These are phyloP conservation scores for Boletus smithii DNA, from an alignment of 1,284 basidiomycete genomes.

Conservation along the genomic window DNA sequence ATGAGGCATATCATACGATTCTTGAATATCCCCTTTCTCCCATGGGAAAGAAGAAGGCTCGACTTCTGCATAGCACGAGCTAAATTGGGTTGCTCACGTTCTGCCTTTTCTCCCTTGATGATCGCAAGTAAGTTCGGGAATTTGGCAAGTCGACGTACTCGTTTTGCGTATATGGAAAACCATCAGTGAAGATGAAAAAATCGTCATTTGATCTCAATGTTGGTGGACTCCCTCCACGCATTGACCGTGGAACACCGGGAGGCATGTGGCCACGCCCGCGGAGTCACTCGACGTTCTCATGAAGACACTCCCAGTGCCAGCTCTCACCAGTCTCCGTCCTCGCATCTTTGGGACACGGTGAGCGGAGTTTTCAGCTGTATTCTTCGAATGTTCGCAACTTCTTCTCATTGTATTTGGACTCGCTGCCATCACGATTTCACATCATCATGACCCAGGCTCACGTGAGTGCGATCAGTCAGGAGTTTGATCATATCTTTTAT, in stretches of 20 bases:
- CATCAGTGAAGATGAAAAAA: too few species aligned
- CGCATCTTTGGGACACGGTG: not conserved
- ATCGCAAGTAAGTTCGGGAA: slow-evolving; percentile 8
- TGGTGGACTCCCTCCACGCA: too few species aligned
- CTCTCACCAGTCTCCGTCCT: not conserved
- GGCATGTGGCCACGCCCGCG: not conserved
- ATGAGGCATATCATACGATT: not conserved
- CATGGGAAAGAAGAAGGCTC: not conserved
- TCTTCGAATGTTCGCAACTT: not conserved
- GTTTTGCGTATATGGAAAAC: too few species aligned
- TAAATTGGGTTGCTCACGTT: slow-evolving; percentile 4
- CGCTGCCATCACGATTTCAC: slow-evolving; percentile 1
- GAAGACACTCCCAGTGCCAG: not conserved
- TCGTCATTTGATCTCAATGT: too few species aligned
- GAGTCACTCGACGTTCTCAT: slow-evolving; percentile 5
- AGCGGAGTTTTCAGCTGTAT: not conserved
- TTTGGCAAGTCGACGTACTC: too few species aligned
- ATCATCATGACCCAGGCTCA: not conserved
- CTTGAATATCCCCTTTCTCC: not conserved
- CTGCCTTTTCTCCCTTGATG: slow-evolving; percentile 17
- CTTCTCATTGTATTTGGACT: too few species aligned
- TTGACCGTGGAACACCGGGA: too few species aligned
- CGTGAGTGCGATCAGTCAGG: slow-evolving; percentile 2
- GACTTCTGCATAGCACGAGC: not conserved
- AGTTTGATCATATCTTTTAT: slow-evolving; percentile 9